Base-by-base conservation (phyloP, 1,284 basidiomycete genomes). In the Thelephora terrestris region DNA sequence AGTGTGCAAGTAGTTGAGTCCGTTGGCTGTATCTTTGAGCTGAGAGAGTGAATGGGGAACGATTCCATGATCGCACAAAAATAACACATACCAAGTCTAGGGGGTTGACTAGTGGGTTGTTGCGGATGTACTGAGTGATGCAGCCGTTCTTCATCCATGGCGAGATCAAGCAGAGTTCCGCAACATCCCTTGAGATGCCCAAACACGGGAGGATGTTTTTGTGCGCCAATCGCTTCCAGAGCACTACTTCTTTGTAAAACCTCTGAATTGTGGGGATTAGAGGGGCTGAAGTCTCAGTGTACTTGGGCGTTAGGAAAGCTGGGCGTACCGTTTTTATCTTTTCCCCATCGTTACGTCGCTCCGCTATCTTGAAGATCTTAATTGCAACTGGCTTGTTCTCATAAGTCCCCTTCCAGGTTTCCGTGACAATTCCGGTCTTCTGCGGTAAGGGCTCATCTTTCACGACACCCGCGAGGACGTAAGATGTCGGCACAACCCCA, bases 331-430 rank as follows among this genome's bases (percentile, higher is more conserved):
- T 32, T 32, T 32, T 32, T 32, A 32, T 32, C 29, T 10, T 5
- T 3, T 32, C 29, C n/a, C 25, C 20, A 18, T 45, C 12, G 20
- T 52, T 20, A 16, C 42, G 43, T 16, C 29, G 24, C 3, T 27
- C 42, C 17, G 34, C 43, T 7, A 52, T 32, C 7, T 49, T 48
- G 18, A 50, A 45, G 4, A 45, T 45, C 36, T 55, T 53, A 7
- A 55, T n/a, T 6, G 53, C 53, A 1, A 55, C 53, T 7, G 43
- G 20, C 17, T 43, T 25, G 2, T 29, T 45, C 2, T 42, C 32
- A 40, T 53, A 53, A n/a, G 18, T 17, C 4, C 53, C 52, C 17
- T 29, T 39, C 46, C 47, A 55, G 6, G 50, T 49, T 40, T 55
- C 49, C 27, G 51, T 51, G 14, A 32, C 12, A 14, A 32, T 32